Base-by-base conservation (phyloP, 1,139 yeast species). In the Geotrichum bryndzae region DNA sequence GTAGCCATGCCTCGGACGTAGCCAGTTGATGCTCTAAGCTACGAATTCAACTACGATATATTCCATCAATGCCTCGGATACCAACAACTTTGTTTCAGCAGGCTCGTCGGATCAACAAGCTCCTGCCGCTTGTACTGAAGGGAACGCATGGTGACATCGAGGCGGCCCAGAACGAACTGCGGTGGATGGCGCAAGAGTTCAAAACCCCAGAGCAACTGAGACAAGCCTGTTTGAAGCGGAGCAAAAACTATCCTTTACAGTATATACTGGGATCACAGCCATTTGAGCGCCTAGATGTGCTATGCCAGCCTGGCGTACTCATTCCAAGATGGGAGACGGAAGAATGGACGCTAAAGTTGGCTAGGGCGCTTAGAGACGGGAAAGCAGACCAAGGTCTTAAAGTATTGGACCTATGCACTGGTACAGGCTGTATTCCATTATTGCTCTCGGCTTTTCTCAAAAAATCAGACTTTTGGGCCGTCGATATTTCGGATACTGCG, bases 291-390 rank as follows among this genome's bases (percentile, higher is more conserved):
- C 72, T 92, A 57, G 83, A 82, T 25, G 79, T 94, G 2, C 66
- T 69, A 41, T 90, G 97, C 69, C 69, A 74, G 31, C 78, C 78
- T 0, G 85, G 85, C 0, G 97, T 90, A 1, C 76, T 94, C 64
- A 91, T 94, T 53, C 99, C 99, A 0, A 76, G 99, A 58, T 86
- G 96, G 88, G 99, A 94, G 70, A 94, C 99, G 0, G 98, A 94
- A 71, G 97, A 90, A 69, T 92, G 98, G 98, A 79, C 82, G 7
- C 48, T 75, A 41, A 79, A 78, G 61, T 70, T 89, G 38, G 74
- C 78, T 0, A 64, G 66, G 0, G 48, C 70, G 8, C 54, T 84
- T 18, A 60, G 63, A 27, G 58, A 33, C 22, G 59, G 38, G 58
- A 60, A 53, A 45, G 59, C 56, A 8, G 59, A 45, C n/a, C 55